Evolutionary conservation across 169 alveolate species (phyloP).

Genomic region (Cryptosporidium muris): DNA sequence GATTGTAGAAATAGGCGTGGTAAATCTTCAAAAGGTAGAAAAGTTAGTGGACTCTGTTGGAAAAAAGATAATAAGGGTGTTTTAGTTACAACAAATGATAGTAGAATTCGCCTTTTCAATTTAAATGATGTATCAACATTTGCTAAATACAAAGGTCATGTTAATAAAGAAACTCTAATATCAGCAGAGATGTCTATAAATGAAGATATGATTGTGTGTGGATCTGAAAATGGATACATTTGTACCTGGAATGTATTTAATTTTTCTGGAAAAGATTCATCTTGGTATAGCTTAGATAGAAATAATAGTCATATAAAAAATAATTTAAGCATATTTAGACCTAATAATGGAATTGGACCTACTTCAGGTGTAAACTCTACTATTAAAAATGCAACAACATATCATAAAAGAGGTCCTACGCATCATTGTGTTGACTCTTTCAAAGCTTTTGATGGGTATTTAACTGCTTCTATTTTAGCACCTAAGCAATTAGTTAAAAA

Average conservation of each 20-base stretch:
- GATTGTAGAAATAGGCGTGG: constrained; percentile 70
- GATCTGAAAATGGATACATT: constrained; percentile 67
- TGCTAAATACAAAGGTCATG: constrained; percentile 50
- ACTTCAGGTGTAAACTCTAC: background rate
- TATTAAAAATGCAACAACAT: constrained; percentile 5
- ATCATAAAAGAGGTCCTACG: constrained; percentile 66
- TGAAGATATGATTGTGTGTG: constrained; percentile 44
- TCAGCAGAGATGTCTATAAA: constrained; percentile 65
- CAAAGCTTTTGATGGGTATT: constrained; percentile 56
- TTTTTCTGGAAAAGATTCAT: background rate
- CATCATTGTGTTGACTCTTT: constrained; percentile 62
- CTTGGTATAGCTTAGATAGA: background rate
- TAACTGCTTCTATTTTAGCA: constrained; percentile 51
- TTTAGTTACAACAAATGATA: constrained; percentile 63
- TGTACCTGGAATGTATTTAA: constrained; percentile 38
- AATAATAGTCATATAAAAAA: background rate
- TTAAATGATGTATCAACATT: constrained; percentile 65
- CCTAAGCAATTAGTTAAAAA: constrained; percentile 33
- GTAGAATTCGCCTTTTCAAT: constrained; percentile 57
- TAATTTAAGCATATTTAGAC: background rate
- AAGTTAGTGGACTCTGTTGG: constrained; percentile 67
- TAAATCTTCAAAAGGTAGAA: constrained; percentile 60
- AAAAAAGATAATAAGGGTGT: constrained; percentile 53
- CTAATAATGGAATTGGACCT: no score
- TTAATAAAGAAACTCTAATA: constrained; percentile 51